These are phyloP conservation scores for Solanum rostratum DNA, from an alignment of 257 asterid species.

Conservation along the genomic window DNA sequence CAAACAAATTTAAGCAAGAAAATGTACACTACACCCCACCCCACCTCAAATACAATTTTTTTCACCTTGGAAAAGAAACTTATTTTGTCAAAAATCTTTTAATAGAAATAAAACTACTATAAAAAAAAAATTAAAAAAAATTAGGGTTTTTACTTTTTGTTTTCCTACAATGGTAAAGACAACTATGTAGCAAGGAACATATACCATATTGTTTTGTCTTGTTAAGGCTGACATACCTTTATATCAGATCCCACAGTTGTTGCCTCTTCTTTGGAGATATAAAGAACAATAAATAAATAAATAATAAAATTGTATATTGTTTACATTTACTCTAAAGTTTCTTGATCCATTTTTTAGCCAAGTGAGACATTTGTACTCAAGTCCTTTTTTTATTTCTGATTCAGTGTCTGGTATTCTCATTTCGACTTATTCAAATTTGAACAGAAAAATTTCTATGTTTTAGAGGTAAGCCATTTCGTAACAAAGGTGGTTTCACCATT, in stretches of 20 bases:
- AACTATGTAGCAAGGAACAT: slow-evolving; percentile 1
- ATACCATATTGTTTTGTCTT: slow-evolving; percentile 12
- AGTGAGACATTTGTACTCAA: not conserved
- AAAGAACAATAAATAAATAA: not conserved
- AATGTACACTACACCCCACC: not conserved
- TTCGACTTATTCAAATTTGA: not conserved
- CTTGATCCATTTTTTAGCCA: not conserved
- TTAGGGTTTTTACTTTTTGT: slow-evolving; percentile 6
- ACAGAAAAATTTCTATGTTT: not conserved
- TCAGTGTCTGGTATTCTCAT: not conserved
- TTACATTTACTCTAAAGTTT: not conserved
- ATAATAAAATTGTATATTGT: not conserved
- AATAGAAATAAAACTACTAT: not conserved
- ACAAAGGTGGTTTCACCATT: not conserved
- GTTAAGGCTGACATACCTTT: slow-evolving; percentile 12
- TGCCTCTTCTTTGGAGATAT: slow-evolving; percentile 6
- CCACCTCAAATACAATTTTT: not conserved
- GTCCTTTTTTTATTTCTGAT: not conserved
- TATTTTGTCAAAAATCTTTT: not conserved
- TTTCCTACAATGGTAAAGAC: slow-evolving; percentile 1
- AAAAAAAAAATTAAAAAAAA: not conserved
- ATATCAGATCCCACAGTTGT: slow-evolving; percentile 9
- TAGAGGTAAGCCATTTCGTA: not conserved
- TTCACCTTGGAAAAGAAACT: slow-evolving; percentile 16
- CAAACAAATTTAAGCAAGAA: not conserved